Percentiles rank a stretch among this genome's conserved stretches.
Conservation (phyloP, 805 yeast genomes). For the Ogataea philodendri region DNA sequence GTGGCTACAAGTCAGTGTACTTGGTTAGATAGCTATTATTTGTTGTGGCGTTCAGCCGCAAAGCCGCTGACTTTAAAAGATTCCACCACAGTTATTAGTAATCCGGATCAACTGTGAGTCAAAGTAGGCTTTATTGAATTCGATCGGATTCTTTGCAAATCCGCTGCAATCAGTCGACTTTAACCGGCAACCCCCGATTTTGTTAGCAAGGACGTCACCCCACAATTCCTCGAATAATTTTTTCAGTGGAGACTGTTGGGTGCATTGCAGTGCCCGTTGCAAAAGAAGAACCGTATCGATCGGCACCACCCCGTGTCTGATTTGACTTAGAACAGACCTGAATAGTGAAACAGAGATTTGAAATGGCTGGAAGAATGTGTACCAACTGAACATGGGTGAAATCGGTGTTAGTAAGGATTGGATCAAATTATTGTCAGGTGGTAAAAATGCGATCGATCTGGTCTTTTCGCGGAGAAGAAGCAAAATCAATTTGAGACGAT, state of each 20-base stretch:
- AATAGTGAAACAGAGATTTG: conserved; percentile 4
- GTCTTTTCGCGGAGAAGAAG: neutral
- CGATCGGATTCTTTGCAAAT: too few species aligned
- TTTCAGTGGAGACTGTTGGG: conserved; percentile 1
- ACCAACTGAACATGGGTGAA: conserved; percentile 2
- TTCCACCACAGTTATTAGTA: conserved; percentile 3
- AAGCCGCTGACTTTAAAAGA: conserved; percentile 4
- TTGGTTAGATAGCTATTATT: neutral
- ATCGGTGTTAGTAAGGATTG: conserved; percentile 4
- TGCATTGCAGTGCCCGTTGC: conserved; percentile 9
- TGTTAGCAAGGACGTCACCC: conserved; percentile 1
- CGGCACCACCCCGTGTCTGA: too few species aligned
- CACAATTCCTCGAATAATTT: conserved; percentile 5
- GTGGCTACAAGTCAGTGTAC: conserved; percentile 2
- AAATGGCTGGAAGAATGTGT: conserved; percentile 6
- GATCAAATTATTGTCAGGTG: neutral
- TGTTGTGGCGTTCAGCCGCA: conserved; percentile 6
- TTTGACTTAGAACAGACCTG: conserved; percentile 2
- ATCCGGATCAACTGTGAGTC: conserved; percentile 3
- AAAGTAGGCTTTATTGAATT: conserved; percentile 4
- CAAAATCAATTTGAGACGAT: conserved; percentile 1
- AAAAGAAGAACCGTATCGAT: too few species aligned
- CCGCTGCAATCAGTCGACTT: too few species aligned
- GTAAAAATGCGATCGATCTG: conserved; percentile 1
- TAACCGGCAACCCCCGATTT: too few species aligned